Evolutionary conservation across 164 flowering plant species (phyloP), one percentile per base, ranked within the genome.

Genomic region (Liriodendron chinense): DNA sequence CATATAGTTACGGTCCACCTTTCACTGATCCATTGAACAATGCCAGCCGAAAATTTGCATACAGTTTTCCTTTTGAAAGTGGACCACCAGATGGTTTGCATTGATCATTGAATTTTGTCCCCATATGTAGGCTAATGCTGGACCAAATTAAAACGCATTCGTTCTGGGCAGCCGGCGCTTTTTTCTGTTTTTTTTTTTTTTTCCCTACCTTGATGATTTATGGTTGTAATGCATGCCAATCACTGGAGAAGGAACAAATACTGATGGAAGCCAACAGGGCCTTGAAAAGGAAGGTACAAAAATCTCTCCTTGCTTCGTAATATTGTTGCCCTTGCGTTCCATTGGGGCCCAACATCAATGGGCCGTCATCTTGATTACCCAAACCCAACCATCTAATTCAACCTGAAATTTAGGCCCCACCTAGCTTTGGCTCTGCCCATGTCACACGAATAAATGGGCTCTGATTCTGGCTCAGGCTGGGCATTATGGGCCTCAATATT

Each of bases 201-300:
- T 64, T 18, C 23, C 21, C 2, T 43, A 34, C 14, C n/a, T n/a
- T 56, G 3, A 65, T 43, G 14, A 47, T 16, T 1, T 43, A 21
- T 72, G 25, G 7, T 75, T 8, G 6, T 68, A 7, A n/a, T 66
- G 69, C 81, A 83, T 53, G 13, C 18, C 16, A 53, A 53, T 53
- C 59, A 53, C 18, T 12, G 59, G 18, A 12, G 59, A 8, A 53
- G 85, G 82, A 79, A 69, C 78, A 79, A 48, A 43, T 72, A 65
- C 80, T 79, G 43, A 65, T 74, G 47, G 82, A 82, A 28, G 76
- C 80, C 20, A 79, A 82, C 73, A 75, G 61, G 69, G 70, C 75
- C 47, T 62, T 82, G 47, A 75, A 22, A 69, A 69, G 78, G 59
- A 82, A 82, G 84, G 84, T 82, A 76, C 59, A 53, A 53, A 53